A percentile compares a stretch with the other conserved stretches of the same genome.
Conservation (phyloP, 192 early-diverging fungal genomes). For the Glomus cerebriforme region DNA sequence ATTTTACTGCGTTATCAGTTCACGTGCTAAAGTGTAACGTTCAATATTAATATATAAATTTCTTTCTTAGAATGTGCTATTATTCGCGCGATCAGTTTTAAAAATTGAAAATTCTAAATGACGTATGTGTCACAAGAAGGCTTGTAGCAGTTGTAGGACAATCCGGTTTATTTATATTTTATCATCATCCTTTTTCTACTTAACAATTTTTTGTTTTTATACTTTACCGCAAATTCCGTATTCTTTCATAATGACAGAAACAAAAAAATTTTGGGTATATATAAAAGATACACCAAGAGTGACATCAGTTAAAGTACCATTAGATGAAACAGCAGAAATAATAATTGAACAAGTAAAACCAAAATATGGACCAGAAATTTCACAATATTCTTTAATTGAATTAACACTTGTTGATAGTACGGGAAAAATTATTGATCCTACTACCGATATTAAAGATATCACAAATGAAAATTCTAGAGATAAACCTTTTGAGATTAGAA, state of each 20-base stretch:
- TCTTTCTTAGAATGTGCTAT: too few species aligned
- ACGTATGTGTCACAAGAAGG: too few species aligned
- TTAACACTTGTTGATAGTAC: neutral
- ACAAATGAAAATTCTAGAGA: neutral
- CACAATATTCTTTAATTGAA: neutral
- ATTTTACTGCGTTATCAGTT: too few species aligned
- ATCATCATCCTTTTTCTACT: too few species aligned
- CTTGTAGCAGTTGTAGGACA: too few species aligned
- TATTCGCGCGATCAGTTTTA: too few species aligned
- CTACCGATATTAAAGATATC: neutral
- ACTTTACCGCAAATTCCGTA: too few species aligned
- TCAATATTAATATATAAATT: too few species aligned
- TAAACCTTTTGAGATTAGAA: neutral
- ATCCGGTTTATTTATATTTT: too few species aligned
- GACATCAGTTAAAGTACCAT: neutral
- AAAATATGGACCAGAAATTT: neutral
- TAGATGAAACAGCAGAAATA: neutral
- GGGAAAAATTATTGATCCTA: neutral
- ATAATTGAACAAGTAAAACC: neutral
- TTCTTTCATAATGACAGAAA: neutral
- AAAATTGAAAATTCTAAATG: too few species aligned
- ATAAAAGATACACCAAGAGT: neutral
- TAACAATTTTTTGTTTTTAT: too few species aligned
- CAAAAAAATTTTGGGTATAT: neutral
- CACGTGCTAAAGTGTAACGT: too few species aligned